Percentiles rank a stretch among this genome's conserved stretches.
These are phyloP conservation scores for Delitschia confertaspora DNA, from an alignment of 495 filamentous ascomycete species.

Conservation along the genomic window DNA sequence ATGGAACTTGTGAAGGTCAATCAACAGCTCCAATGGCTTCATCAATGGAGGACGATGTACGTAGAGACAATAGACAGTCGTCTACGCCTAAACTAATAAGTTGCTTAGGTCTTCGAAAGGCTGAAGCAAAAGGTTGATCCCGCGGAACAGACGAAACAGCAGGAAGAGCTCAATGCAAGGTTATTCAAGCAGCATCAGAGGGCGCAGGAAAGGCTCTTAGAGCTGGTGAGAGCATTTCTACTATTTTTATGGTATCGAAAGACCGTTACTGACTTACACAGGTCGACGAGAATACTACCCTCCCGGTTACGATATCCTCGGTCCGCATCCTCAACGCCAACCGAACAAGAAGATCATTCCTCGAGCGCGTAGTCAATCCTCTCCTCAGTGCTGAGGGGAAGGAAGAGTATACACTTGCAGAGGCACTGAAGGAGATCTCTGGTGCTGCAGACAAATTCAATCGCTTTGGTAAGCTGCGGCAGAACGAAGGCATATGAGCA, in stretches of 20 bases:
- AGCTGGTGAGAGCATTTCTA: conserved; percentile 38
- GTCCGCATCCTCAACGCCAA: conserved; percentile 69
- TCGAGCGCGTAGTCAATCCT: conserved; percentile 68
- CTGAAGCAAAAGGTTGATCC: conserved; percentile 55
- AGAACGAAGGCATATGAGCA: neutral
- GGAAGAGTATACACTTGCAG: conserved; percentile 61
- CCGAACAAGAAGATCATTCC: conserved; percentile 69
- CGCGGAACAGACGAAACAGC: conserved; percentile 50
- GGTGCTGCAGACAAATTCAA: conserved; percentile 62
- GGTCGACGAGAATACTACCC: conserved; percentile 71
- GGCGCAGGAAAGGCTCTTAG: conserved; percentile 52
- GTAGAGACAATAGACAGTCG: conserved; percentile 13
- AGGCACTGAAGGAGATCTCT: conserved; percentile 63
- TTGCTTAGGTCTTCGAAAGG: conserved; percentile 52
- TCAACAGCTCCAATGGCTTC: conserved; percentile 42
- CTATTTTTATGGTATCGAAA: neutral
- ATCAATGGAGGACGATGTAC: conserved; percentile 44
- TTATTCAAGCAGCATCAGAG: conserved; percentile 57
- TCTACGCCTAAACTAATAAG: neutral
- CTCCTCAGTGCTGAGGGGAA: conserved; percentile 59
- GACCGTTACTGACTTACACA: conserved; percentile 28
- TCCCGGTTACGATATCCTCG: conserved; percentile 70
- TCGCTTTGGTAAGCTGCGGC: conserved; percentile 53
- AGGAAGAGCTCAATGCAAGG: conserved; percentile 53
- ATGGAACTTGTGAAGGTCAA: no score